Evolutionary conservation across 306 rosid genomes (phyloP).

Genomic region (Quercus rubra): DNA sequence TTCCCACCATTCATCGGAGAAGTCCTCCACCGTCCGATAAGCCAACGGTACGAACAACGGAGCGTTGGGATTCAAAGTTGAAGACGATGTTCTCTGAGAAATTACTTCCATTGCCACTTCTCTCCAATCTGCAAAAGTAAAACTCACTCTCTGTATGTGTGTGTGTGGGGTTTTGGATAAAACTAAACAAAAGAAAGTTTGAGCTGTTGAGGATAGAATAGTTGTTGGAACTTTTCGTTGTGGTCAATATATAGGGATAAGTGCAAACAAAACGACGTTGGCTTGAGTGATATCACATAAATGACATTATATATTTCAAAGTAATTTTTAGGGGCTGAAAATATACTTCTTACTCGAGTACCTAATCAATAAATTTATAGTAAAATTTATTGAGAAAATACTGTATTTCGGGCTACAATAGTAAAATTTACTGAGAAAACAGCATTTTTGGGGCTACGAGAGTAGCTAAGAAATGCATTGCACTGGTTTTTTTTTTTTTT

Average conservation of each 20-base stretch:
- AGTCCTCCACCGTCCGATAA: slow-evolving; percentile 80
- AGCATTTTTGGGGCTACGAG: neutral
- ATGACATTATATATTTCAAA: neutral
- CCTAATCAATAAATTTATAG: neutral
- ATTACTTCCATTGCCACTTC: slow-evolving; percentile 34
- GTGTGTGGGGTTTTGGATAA: too few relatives aligned
- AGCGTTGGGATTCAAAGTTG: slow-evolving; percentile 78
- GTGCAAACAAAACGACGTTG: neutral
- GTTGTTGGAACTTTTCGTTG: neutral
- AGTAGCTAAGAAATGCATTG: too few relatives aligned
- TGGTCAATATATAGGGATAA: neutral
- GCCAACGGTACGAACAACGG: slow-evolving; percentile 78
- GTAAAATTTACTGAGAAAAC: neutral
- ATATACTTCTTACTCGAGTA: too few relatives aligned
- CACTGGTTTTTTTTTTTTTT: too few relatives aligned
- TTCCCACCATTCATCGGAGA: slow-evolving; percentile 89
- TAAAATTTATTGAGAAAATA: neutral
- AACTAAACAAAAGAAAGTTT: too few relatives aligned
- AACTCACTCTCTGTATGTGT: too few relatives aligned
- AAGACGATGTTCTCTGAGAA: slow-evolving; percentile 23
- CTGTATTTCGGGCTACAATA: neutral
- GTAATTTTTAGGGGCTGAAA: too few relatives aligned
- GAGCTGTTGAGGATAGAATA: neutral
- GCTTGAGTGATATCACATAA: neutral
- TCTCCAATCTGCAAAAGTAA: neutral